phyloP scores from a whole-genome alignment of 2,329 filamentous ascomycete species.

The Fusarium sp. region DNA sequence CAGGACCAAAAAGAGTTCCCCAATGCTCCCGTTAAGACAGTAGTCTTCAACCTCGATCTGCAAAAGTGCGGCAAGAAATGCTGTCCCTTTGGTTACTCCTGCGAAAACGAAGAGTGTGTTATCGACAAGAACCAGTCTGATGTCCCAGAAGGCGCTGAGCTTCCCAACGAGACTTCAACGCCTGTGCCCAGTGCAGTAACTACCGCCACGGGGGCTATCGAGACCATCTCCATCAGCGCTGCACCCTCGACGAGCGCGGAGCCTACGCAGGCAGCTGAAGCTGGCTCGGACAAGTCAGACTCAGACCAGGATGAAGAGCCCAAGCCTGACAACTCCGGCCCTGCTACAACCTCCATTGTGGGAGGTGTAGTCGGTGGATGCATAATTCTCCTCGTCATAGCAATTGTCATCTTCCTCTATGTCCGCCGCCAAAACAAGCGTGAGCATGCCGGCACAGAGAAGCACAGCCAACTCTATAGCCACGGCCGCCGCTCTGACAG shows the following conservation, averaged over 20 bases:
- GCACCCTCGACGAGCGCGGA: slow-evolving; percentile 34
- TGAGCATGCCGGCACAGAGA: slow-evolving; percentile 34
- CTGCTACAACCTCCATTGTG: slow-evolving; percentile 58
- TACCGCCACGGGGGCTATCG: slow-evolving; percentile 41
- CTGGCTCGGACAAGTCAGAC: slow-evolving; percentile 15
- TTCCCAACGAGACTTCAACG: slow-evolving; percentile 44
- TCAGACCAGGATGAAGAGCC: slow-evolving; percentile 17
- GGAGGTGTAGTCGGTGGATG: slow-evolving; percentile 64
- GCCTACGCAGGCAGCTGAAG: slow-evolving; percentile 28
- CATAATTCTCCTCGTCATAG: slow-evolving; percentile 57
- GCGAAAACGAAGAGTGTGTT: slow-evolving; percentile 67
- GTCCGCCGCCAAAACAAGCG: slow-evolving; percentile 52
- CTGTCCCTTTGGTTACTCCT: slow-evolving; percentile 80
- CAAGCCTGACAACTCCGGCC: slow-evolving; percentile 42
- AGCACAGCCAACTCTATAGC: slow-evolving; percentile 37
- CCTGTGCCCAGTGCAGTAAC: slow-evolving; percentile 33
- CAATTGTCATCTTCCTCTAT: slow-evolving; percentile 58
- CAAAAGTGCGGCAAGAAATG: slow-evolving; percentile 70
- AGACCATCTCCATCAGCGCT: slow-evolving; percentile 45
- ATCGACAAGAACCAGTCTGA: slow-evolving; percentile 64
- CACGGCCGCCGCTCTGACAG: slow-evolving; percentile 40
- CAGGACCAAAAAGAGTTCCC: slow-evolving; percentile 72
- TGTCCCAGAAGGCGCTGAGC: slow-evolving; percentile 52
- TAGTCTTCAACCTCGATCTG: slow-evolving; percentile 69
- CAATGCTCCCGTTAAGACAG: slow-evolving; percentile 74